Conservation (phyloP, 129 eudicot species). For the Chrysanthemum lavandulifolium region DNA sequence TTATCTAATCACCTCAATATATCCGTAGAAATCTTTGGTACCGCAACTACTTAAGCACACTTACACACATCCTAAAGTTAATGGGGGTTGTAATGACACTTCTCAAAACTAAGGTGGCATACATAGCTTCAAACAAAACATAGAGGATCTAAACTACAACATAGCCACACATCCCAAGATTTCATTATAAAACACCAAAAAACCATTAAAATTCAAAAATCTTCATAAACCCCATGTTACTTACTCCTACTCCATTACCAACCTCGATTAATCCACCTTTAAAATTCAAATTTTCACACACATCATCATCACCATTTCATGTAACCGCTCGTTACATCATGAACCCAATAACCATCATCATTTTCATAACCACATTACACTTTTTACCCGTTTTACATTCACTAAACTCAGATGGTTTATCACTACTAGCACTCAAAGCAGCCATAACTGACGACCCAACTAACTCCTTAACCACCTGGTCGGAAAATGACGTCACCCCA, state of each 20-base stretch:
- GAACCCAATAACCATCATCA: neutral
- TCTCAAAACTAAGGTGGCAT: neutral
- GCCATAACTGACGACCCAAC: conserved; percentile 77
- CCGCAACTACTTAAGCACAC: neutral
- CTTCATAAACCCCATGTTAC: conserved; percentile 20
- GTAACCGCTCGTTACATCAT: conserved; percentile 32
- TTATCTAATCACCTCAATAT: no score
- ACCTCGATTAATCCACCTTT: conserved; percentile 45
- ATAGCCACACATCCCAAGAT: conserved; percentile 31
- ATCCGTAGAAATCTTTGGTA: no score
- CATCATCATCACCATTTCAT: neutral
- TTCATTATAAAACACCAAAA: conserved; percentile 19
- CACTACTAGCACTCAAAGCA: conserved; percentile 82
- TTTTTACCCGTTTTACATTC: conserved; percentile 25
- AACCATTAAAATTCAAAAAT: conserved; percentile 30
- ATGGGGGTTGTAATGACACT: neutral
- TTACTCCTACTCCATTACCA: conserved; percentile 31
- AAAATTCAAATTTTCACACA: conserved; percentile 30
- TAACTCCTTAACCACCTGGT: conserved; percentile 53
- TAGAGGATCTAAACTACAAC: conserved; percentile 5
- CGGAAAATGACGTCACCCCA: conserved; percentile 59
- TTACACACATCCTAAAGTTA: neutral
- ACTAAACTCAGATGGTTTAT: conserved; percentile 77
- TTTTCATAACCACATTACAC: conserved; percentile 5
- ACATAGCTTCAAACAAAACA: neutral